Evolutionary conservation across 495 filamentous ascomycete genomes (phyloP).

Genomic region (Penicillium goetzii): DNA sequence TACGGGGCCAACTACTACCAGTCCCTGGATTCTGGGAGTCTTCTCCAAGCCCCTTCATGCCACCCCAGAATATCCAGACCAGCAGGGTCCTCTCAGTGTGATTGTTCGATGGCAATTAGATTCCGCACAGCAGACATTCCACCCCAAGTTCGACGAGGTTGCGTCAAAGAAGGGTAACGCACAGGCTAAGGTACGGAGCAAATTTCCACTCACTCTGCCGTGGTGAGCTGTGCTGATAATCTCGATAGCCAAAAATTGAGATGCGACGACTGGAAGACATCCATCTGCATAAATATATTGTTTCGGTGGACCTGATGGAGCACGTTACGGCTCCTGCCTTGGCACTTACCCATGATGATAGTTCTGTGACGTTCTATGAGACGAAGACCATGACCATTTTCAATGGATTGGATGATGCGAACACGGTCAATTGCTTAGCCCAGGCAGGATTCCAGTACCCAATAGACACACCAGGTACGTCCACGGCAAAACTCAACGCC

Average conservation of each 20-base stretch:
- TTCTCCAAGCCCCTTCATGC: constrained; percentile 63
- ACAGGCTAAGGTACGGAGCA: constrained; percentile 41
- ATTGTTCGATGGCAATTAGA: constrained; percentile 81
- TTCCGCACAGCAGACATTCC: constrained; percentile 59
- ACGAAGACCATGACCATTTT: constrained; percentile 68
- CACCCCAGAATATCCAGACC: constrained; percentile 53
- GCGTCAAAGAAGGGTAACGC: constrained; percentile 62
- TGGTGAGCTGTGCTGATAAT: constrained; percentile 18
- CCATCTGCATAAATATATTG: constrained; percentile 64
- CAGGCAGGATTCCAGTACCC: constrained; percentile 76
- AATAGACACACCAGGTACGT: constrained; percentile 35
- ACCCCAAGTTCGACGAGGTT: constrained; percentile 75
- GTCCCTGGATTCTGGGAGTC: constrained; percentile 69
- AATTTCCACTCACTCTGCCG: neutral
- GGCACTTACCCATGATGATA: constrained; percentile 72
- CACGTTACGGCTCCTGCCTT: constrained; percentile 66
- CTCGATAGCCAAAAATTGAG: constrained; percentile 55
- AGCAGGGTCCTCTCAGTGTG: constrained; percentile 65
- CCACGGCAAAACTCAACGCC: neutral
- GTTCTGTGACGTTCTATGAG: constrained; percentile 77
- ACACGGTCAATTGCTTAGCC: constrained; percentile 65
- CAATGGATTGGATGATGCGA: constrained; percentile 61
- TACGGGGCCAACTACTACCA: constrained; percentile 51
- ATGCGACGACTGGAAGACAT: constrained; percentile 71
- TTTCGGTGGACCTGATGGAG: constrained; percentile 67